Evolutionary conservation across 2,329 filamentous ascomycete species (phyloP), one percentile per base, ranked within the genome.

Genomic region (Diplocarpon mali): DNA sequence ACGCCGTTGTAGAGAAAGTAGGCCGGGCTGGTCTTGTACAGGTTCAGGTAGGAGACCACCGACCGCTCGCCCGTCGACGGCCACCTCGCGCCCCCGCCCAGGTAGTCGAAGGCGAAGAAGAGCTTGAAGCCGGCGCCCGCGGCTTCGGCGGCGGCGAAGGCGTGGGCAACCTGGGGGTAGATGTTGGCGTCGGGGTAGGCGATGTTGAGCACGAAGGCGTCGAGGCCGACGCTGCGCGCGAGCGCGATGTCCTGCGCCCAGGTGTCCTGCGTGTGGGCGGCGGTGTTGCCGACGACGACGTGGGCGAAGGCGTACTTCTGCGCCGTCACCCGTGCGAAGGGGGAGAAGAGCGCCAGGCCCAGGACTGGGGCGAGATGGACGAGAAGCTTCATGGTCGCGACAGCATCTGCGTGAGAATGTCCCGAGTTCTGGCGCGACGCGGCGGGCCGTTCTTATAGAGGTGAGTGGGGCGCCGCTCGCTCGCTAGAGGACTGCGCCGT

Each of bases 1-100:
- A 63, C 54, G 38, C 52, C 53, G 10, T 65, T 58, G 47, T 64
- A 62, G 30, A 61, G 58, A 46, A 65, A 64, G 37, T 69, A 64
- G 0, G 64, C 62, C 9, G 57, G 34, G 17, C 56, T 61, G 9
- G 42, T 40, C 15, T 59, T 58, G 32, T 63, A 63, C 34, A 58
- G 45, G 14, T 62, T 60, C 32, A 65, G 45, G 35, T 57, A 54
- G 10, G 48, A 51, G 9, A 50, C 53, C 9, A 59, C 56, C 7
- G 45, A 57, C 41, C 24, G 48, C n/a, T 53, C 53, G 24, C 50
- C 51, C 3, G 48, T 53, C 6, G 57, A 53, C 14, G 54, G 52
- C 60, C 58, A 62, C 20, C 49, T 15, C 14, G 43, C 15, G 11
- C 48, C 50, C 20, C 59, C 57, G 9, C 57, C 58, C 4, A 60